Conservation (phyloP, 78 protist genomes). For the Mastigamoeba balamuthi region DNA sequence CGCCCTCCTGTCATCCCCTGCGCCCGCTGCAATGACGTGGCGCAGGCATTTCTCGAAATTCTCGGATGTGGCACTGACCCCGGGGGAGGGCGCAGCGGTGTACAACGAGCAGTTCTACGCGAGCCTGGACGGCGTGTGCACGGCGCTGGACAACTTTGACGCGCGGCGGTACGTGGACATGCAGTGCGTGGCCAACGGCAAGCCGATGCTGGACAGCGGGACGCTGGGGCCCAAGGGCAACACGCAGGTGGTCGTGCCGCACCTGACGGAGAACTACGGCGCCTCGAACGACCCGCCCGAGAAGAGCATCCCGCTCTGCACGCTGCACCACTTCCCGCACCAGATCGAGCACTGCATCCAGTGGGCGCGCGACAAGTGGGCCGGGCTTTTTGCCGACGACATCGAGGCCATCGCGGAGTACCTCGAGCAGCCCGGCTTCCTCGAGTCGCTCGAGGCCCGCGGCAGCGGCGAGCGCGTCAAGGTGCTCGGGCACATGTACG, state of each 20-base stretch:
- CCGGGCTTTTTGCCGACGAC: slow-evolving; percentile 53
- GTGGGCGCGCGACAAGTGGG: slow-evolving; percentile 77
- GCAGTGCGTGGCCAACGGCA: slow-evolving; percentile 73
- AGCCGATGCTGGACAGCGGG: slow-evolving; percentile 85
- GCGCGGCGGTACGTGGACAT: slow-evolving; percentile 91
- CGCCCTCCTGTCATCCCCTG: not conserved
- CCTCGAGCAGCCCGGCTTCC: slow-evolving; percentile 32
- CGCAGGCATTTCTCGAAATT: not conserved
- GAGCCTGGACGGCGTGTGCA: slow-evolving; percentile 67
- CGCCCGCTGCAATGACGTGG: not conserved
- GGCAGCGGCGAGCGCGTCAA: slow-evolving; percentile 25
- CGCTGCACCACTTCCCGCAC: slow-evolving; percentile 94
- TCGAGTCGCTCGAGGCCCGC: not conserved
- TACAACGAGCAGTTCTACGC: slow-evolving; percentile 84
- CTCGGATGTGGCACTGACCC: not conserved
- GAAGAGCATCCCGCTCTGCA: slow-evolving; percentile 88
- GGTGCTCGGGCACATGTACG: not conserved
- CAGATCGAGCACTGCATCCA: slow-evolving; percentile 83
- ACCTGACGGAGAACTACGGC: slow-evolving; percentile 89
- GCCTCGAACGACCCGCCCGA: slow-evolving; percentile 93
- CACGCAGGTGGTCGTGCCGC: slow-evolving; percentile 88
- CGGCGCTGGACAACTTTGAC: slow-evolving; percentile 91
- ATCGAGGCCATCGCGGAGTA: slow-evolving; percentile 70
- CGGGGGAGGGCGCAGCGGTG: not conserved
- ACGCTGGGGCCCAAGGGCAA: slow-evolving; percentile 91